Evolutionary conservation across 257 asterid genomes (phyloP).

Genomic region (Misopates orontium): DNA sequence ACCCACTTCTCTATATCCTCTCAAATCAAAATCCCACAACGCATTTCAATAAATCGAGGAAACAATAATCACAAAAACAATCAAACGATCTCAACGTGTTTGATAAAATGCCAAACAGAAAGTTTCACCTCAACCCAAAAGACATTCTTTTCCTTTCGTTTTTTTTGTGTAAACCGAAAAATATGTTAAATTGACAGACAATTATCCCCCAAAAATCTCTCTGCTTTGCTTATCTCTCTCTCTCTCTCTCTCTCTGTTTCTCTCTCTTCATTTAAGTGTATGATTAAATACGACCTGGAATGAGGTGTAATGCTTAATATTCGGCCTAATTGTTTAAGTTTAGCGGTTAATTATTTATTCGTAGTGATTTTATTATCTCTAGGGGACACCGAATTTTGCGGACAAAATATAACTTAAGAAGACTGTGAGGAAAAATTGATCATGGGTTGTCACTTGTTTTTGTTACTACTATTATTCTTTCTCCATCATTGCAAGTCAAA

Average conservation of each 20-base stretch:
- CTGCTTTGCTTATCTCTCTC: background rate
- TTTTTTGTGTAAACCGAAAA: conserved; percentile 12
- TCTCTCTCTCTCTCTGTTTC: conserved; percentile 22
- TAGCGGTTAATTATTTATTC: too few relatives aligned
- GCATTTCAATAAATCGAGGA: conserved; percentile 13
- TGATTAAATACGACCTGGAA: conserved; percentile 13
- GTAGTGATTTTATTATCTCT: too few relatives aligned
- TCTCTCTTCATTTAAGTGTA: conserved; percentile 12
- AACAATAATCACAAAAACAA: conserved; percentile 25
- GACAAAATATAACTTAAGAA: too few relatives aligned
- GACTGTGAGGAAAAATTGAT: background rate
- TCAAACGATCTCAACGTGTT: conserved; percentile 27
- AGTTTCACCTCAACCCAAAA: conserved; percentile 27
- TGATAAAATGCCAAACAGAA: conserved; percentile 26
- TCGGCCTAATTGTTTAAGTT: conserved; percentile 22
- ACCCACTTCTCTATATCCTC: conserved; percentile 28
- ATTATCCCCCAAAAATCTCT: conserved; percentile 38
- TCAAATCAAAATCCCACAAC: conserved; percentile 23
- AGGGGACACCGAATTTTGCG: too few relatives aligned
- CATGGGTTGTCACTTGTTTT: conserved; percentile 35
- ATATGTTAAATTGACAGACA: conserved; percentile 39
- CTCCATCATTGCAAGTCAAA: background rate
- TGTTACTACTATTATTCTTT: background rate
- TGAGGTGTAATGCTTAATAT: conserved; percentile 44
- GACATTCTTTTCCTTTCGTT: background rate